phyloP scores from a whole-genome alignment of 2,329 filamentous ascomycete genomes.

The Fusarium mexicanum region DNA sequence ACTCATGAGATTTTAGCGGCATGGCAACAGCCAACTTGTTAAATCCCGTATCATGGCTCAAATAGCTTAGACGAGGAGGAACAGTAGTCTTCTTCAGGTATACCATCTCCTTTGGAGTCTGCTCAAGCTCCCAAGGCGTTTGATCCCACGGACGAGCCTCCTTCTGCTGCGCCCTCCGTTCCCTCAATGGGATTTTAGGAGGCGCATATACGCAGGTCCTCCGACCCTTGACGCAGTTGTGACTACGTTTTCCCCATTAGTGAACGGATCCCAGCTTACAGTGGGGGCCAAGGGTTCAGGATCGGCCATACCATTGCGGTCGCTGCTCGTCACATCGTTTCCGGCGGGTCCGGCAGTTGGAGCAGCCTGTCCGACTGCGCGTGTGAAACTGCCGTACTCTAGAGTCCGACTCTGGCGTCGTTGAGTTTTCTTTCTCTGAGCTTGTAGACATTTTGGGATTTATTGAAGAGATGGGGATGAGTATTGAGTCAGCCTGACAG shows the following conservation, averaged over 20 bases:
- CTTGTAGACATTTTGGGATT: not conserved
- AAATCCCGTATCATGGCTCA: not conserved
- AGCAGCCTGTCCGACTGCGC: constrained; percentile 11
- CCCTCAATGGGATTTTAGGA: not conserved
- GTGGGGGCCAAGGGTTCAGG: not conserved
- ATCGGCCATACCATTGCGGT: constrained; percentile 5
- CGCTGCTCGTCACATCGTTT: constrained; percentile 19
- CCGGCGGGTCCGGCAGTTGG: constrained; percentile 9
- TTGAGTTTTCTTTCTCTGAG: not conserved
- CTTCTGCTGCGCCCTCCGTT: constrained; percentile 14
- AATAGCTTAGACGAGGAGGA: not conserved
- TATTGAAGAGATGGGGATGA: not conserved
- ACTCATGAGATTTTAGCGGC: constrained; percentile 14
- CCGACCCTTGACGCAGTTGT: constrained; percentile 1
- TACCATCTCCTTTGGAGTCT: not conserved
- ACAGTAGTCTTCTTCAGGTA: not conserved
- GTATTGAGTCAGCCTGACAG: not conserved
- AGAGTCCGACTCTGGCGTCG: not conserved
- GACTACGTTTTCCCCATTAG: not conserved
- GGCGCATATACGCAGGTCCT: not conserved
- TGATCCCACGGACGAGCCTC: constrained; percentile 13
- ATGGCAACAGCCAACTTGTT: constrained; percentile 6
- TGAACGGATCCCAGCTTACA: not conserved
- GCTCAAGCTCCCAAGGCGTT: constrained; percentile 1
- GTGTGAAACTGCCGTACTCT: constrained; percentile 7